Evolutionary conservation across 257 asterid species (phyloP), one percentile per base, ranked within the genome.

Genomic region (Solanum pimpinellifolium): DNA sequence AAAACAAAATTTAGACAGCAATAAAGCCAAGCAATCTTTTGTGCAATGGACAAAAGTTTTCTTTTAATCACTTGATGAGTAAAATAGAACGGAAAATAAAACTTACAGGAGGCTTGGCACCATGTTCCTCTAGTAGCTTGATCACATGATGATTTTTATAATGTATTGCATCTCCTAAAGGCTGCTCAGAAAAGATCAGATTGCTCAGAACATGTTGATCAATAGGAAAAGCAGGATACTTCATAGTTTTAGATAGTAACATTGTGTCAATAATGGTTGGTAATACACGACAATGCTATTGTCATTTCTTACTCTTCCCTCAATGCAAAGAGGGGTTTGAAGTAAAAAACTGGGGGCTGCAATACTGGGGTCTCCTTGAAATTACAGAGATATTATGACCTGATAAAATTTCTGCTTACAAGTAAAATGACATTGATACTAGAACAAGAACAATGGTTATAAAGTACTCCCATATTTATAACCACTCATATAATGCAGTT

Each of bases 151-250:
- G 96, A 81, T 93, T 95, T 84, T 95, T 97, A 90, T 97, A 97
- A 90, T 97, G 98, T 85, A 91, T 87, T 72, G 98, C 98, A 89
- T 97, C 98, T 82, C 94, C 96, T 47, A 97, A 95, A 87, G 99
- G 99, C 98, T 95, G 94, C 86, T 83, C 62, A 85, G 44, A 87
- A 74, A 87, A 89, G 75, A 89, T 11, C 84, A 87, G 84, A 84
- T 86, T 60, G 69, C 69, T 81, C 69, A 81, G 66, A 78, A 49
- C 68, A 31, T 29, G 65, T 31, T 27, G 68, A 81, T 49, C 46
- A 81, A 49, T 18, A 29, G 46, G 69, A 81, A 81, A 49, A 18
- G 85, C 46, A 18, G 11, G 69, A 81, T 47, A 29, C 13, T 81
- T 29, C 2, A 27, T 49, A 78, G 18, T 27, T 78, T 16, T 27